Evolutionary conservation across 2,329 filamentous ascomycete species (phyloP), one percentile per base, ranked within the genome.

Genomic region (Ophiognomonia clavigignenti-juglandacearum): DNA sequence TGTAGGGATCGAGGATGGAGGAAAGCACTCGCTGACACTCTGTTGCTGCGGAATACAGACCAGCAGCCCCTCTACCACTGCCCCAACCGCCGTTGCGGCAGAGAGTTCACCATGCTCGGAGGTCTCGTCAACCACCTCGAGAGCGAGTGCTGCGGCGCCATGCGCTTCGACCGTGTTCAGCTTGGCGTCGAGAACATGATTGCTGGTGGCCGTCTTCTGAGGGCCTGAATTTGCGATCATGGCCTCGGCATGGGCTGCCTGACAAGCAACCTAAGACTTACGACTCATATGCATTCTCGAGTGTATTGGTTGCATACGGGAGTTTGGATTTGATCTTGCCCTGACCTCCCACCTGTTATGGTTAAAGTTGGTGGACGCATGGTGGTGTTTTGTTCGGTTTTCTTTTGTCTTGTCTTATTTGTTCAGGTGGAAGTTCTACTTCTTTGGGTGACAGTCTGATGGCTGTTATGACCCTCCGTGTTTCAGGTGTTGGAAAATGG

Each of bases 71-170:
- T 71, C 8, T 72, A 73, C 39, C 65, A 69, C 47, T 74, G 69
- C 39, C 68, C 65, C 0, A 65, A 68, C 4, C 38, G 26, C 1
- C 4, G 4, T 11, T 73, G 70, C 46, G 20, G 47, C 1, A 53
- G 37, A 13, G 61, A 73, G 10, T 73, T 72, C 47, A 67, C 56
- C 40, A 65, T 59, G 1, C 51, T 74, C 6, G 68, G 66, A 1
- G 63, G 53, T 1, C 48, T 69, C 6, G 60, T 72, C 50, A 70
- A 69, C 46, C 70, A 73, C 35, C 52, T 71, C 13, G 70, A 74
- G 56, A 72, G 69, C 53, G 69, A 72, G 52, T 52, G 52, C 4
- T 74, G 71, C 43, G 59, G 62, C 3, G 66, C 54, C 29, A 67
- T 64, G 49, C 60, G 63, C 4, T 71, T 73, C 39, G 57, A 63